These are phyloP conservation scores for Nitzschia sp. DNA, from an alignment of 108 stramenopile genomes.

Conservation along the genomic window DNA sequence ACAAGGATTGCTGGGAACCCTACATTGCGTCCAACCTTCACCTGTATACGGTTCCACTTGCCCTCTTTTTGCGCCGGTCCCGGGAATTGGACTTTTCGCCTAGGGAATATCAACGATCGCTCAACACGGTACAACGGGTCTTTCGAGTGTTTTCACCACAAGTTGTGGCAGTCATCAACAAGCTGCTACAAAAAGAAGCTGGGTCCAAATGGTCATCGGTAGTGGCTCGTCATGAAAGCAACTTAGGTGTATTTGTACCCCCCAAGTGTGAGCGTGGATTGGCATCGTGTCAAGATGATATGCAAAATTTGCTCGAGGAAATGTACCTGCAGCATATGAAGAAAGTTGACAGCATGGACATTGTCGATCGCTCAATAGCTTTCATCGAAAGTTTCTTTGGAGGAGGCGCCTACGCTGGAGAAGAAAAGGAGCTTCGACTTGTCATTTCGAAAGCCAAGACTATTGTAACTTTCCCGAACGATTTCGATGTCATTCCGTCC, in stretches of 20 bases:
- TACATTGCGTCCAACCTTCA: conserved; percentile 81
- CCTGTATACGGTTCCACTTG: conserved; percentile 78
- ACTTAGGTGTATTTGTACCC: conserved; percentile 63
- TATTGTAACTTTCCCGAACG: conserved; percentile 60
- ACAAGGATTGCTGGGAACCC: conserved; percentile 69
- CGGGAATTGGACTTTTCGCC: conserved; percentile 87
- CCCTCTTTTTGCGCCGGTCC: conserved; percentile 85
- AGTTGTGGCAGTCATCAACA: conserved; percentile 66
- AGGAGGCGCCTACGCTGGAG: conserved; percentile 41
- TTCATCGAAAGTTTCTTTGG: conserved; percentile 51
- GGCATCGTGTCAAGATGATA: conserved; percentile 60
- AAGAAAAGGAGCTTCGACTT: conserved; percentile 51
- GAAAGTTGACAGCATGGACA: conserved; percentile 47
- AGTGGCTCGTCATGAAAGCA: conserved; percentile 51
- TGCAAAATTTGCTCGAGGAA: conserved; percentile 81
- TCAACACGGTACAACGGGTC: conserved; percentile 64
- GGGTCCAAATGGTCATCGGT: conserved; percentile 29
- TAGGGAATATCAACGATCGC: conserved; percentile 45
- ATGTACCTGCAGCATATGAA: conserved; percentile 76
- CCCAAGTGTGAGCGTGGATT: conserved; percentile 37
- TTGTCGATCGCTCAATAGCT: conserved; percentile 59
- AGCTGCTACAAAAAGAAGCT: conserved; percentile 32
- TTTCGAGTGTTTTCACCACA: conserved; percentile 72
- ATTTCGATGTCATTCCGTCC: conserved; percentile 47
- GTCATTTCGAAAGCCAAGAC: conserved; percentile 53